Conservation (phyloP, 129 eudicot species). For the Artemisia annua region DNA sequence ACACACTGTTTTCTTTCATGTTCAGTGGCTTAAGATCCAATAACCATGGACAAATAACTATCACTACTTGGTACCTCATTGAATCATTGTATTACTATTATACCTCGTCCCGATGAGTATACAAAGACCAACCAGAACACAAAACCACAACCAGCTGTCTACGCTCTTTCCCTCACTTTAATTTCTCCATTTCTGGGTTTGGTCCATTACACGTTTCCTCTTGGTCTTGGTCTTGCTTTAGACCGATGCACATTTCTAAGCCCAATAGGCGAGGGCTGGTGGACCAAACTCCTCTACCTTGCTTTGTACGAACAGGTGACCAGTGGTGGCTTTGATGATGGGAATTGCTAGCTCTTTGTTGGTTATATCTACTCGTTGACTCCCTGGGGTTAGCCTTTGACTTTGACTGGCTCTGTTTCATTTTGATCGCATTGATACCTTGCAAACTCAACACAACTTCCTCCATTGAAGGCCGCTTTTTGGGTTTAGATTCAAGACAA, state of each 20-base stretch:
- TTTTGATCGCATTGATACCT: constrained; percentile 29
- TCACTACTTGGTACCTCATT: neutral
- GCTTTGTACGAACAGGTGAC: constrained; percentile 33
- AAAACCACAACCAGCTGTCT: constrained; percentile 1
- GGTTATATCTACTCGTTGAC: neutral
- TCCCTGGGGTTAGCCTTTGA: neutral
- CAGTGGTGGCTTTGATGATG: constrained; percentile 24
- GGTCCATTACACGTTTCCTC: neutral
- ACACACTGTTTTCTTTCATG: neutral
- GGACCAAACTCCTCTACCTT: constrained; percentile 28
- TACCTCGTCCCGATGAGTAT: constrained; percentile 10
- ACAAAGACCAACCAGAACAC: constrained; percentile 19
- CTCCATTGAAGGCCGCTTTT: constrained; percentile 57
- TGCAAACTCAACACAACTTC: constrained; percentile 44
- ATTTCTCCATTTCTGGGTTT: neutral
- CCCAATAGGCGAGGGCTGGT: constrained; percentile 17
- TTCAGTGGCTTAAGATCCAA: neutral
- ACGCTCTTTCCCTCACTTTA: constrained; percentile 2
- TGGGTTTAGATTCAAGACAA: constrained; percentile 57
- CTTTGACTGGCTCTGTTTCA: constrained; percentile 27
- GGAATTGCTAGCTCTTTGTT: neutral
- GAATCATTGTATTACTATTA: neutral
- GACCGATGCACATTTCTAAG: constrained; percentile 21
- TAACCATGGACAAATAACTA: neutral
- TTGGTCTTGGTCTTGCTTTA: constrained; percentile 9